Base-by-base conservation (phyloP, 2,329 filamentous ascomycete species). In the Dactylellina cionopaga region DNA sequence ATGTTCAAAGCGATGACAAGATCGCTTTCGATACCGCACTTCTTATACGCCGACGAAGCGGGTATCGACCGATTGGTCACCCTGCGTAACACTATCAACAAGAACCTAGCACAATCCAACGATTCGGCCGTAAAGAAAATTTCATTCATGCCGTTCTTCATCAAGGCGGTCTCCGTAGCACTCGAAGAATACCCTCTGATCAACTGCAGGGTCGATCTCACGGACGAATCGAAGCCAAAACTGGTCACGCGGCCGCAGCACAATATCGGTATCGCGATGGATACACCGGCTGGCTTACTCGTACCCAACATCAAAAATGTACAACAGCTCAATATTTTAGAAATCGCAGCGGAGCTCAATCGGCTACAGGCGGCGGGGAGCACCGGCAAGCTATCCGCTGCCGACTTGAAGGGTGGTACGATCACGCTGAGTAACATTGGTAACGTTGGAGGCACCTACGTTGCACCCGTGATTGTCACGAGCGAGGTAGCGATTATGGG, bases 1-100 rank as follows among this genome's bases (percentile, higher is more conserved):
- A 99, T 99, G 95, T 98, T 96, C 88, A 97, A 96, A 83, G 86
- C 89, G 71, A 99, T 99, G 95, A 97, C 94, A 11, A 88, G 88
- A 68, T 97, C 94, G 1, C 85, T 99, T 74, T 87, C 82, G 54
- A 98, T 97, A 77, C 95, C 95, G 0, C 95, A 98, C 81, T 97
- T 99, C 82, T 87, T 98, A 72, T 99, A 96, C 82, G 90, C 92
- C 37, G 92, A 96, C 81, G 91, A 94, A 79, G 84, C 96, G 52
- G 90, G 96, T 82, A 89, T 97, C 80, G 89, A 90, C 43, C 84
- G 85, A 37, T 85, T 99, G 3, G 88, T 88, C 68, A 81, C 86
- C 51, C 85, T 97, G 56, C 91, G 95, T 47, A 83, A 84, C 74
- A 89, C 87, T 49, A 85, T 97, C 66, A 96, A 96, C 81, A 85